Percentiles rank a stretch among this genome's conserved stretches.
These are phyloP conservation scores for Penicillium odoratum DNA, from an alignment of 495 filamentous ascomycete genomes.

Conservation along the genomic window DNA sequence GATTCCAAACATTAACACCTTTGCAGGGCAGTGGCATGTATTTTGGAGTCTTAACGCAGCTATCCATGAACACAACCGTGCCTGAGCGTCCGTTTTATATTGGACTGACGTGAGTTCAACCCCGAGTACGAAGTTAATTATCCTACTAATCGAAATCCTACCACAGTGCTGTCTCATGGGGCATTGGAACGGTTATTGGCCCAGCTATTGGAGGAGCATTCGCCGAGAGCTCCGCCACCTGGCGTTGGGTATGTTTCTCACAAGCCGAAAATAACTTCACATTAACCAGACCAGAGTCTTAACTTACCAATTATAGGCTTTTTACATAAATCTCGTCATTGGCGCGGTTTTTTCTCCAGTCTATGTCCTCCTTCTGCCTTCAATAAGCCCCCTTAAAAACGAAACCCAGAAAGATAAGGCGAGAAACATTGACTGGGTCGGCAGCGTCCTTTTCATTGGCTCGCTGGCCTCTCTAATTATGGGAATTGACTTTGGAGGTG, in stretches of 20 bases:
- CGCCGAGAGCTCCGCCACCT: not conserved
- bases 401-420: not conserved
- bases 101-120: slow-evolving; percentile 23
- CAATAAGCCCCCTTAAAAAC: not conserved
- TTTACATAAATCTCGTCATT: slow-evolving; percentile 12
- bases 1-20: not conserved
- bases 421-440: slow-evolving; percentile 18
- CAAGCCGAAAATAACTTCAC: too few species aligned
- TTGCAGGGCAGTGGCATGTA: slow-evolving; percentile 49
- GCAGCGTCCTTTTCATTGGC: slow-evolving; percentile 20
- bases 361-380: slow-evolving; percentile 1
- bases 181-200: slow-evolving; percentile 40
- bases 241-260: slow-evolving; percentile 5
- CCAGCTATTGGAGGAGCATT: slow-evolving; percentile 13
- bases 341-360: slow-evolving; percentile 1
- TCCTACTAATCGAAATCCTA: not conserved
- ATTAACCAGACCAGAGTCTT: not conserved
- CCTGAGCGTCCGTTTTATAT: slow-evolving; percentile 50
- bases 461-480: slow-evolving; percentile 22
- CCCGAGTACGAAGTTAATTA: not conserved
- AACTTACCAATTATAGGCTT: not conserved
- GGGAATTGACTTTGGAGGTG: slow-evolving; percentile 29
- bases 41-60: slow-evolving; percentile 43
- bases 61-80: slow-evolving; percentile 43
- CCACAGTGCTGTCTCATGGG: slow-evolving; percentile 32